A percentile compares a stretch with the other conserved stretches of the same genome.
Evolutionary conservation across 306 rosid species (phyloP).

Genomic region (Castanea sativa): DNA sequence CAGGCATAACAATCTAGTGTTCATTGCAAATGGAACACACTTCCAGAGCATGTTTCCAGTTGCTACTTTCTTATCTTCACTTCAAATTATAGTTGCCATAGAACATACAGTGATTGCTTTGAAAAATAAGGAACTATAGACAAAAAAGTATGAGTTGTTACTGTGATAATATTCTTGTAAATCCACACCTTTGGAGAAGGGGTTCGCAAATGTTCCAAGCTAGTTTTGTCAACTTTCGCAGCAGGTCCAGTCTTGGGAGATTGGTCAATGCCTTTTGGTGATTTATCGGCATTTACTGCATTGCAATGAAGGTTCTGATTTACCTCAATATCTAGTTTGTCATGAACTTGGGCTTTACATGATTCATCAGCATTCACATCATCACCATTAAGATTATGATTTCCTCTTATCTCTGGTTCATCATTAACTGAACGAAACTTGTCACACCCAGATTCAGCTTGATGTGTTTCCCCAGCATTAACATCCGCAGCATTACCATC

Average conservation of each 20-base stretch:
- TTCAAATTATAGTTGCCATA: background rate
- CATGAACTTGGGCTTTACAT: background rate
- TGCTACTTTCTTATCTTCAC: background rate
- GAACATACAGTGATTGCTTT: background rate
- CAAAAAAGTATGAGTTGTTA: background rate
- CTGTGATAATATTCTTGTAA: background rate
- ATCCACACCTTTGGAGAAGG: slow-evolving; percentile 47
- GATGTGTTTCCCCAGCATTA: slow-evolving; percentile 34
- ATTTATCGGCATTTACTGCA: slow-evolving; percentile 16
- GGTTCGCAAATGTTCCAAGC: slow-evolving; percentile 25
- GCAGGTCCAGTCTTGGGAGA: slow-evolving; percentile 27
- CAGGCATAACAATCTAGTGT: background rate
- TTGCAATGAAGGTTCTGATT: background rate
- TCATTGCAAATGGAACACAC: background rate
- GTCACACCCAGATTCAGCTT: slow-evolving; percentile 24
- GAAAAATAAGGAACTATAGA: background rate
- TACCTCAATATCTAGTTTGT: slow-evolving; percentile 4
- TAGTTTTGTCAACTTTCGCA: slow-evolving; percentile 27
- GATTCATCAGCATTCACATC: slow-evolving; percentile 21
- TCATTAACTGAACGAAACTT: slow-evolving; percentile 15
- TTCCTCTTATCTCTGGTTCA: slow-evolving; percentile 8
- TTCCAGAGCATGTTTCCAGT: background rate
- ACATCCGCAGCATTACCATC: slow-evolving; percentile 13
- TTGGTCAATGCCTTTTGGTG: slow-evolving; percentile 16
- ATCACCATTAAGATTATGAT: background rate